Evolutionary conservation across 306 rosid species (phyloP).

Genomic region (Rosa persica): DNA sequence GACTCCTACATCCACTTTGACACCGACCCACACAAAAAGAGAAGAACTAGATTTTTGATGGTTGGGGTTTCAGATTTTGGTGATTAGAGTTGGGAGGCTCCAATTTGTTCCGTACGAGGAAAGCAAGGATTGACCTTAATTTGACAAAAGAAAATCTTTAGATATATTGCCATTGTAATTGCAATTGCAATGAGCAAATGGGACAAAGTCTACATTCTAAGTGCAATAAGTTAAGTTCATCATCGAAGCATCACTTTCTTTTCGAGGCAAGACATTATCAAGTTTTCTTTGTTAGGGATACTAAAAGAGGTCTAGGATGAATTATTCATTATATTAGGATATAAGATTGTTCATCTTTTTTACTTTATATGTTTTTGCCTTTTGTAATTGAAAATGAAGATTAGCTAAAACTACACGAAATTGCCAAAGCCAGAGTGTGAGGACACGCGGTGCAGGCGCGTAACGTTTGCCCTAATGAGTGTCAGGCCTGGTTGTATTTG

Average conservation of each 20-base stretch:
- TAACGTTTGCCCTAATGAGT: background rate
- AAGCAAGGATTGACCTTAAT: background rate
- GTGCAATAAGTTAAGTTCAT: background rate
- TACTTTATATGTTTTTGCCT: too few relatives aligned
- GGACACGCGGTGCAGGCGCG: background rate
- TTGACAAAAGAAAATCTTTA: background rate
- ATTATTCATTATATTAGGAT: background rate
- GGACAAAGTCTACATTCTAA: background rate
- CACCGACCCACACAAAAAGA: too few relatives aligned
- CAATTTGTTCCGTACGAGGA: background rate
- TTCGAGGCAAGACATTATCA: background rate
- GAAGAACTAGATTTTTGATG: background rate
- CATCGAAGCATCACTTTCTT: background rate
- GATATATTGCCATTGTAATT: too few relatives aligned
- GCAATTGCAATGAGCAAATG: too few relatives aligned
- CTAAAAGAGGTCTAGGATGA: background rate
- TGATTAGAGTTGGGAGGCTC: background rate
- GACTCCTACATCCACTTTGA: too few relatives aligned
- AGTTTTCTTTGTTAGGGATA: background rate
- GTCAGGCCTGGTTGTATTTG: background rate
- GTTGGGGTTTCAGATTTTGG: background rate
- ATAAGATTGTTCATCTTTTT: too few relatives aligned
- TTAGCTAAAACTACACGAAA: too few relatives aligned
- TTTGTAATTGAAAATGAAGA: background rate
- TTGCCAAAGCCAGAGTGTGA: background rate